Conservation (phyloP, 768 basidiomycete genomes). For the Pulveroboletus sp. region DNA sequence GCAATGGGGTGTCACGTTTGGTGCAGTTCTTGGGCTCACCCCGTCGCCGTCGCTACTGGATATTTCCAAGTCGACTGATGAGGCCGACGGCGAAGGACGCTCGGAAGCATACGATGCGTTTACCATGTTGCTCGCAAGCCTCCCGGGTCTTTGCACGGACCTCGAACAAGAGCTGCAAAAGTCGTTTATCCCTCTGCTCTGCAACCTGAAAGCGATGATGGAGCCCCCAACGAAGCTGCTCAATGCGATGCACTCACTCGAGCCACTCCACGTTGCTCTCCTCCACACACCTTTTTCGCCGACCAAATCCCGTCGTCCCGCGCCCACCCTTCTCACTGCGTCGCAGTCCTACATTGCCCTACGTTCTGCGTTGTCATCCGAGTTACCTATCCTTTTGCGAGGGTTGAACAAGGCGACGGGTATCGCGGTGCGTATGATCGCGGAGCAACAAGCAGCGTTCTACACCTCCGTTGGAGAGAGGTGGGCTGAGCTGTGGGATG, state of each 20-base stretch:
- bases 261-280: conserved; percentile 68
- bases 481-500: conserved; percentile 87
- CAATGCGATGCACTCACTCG: conserved; percentile 68
- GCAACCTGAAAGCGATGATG: conserved; percentile 55
- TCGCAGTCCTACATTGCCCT: conserved; percentile 77
- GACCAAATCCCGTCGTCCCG: conserved; percentile 57
- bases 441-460: conserved; percentile 55
- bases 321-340: conserved; percentile 64
- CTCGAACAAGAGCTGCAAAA: conserved; percentile 55
- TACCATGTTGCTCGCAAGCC: conserved; percentile 51
- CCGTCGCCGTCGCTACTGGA: conserved; percentile 31
- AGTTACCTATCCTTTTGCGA: conserved; percentile 63
- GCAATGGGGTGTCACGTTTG: conserved; percentile 65
- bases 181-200: conserved; percentile 55
- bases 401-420: conserved; percentile 62
- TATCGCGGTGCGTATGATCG: conserved; percentile 49
- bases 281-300: conserved; percentile 60
- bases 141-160: conserved; percentile 51
- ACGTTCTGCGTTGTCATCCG: conserved; percentile 65
- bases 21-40: conserved; percentile 61
- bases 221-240: conserved; percentile 64
- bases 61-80: conserved; percentile 2
- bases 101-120: conserved; percentile 75
- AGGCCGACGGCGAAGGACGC: conserved; percentile 24
- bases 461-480: conserved; percentile 58